Base-by-base conservation (phyloP, 2,329 filamentous ascomycete genomes). In the Blastomyces gilchristii region DNA sequence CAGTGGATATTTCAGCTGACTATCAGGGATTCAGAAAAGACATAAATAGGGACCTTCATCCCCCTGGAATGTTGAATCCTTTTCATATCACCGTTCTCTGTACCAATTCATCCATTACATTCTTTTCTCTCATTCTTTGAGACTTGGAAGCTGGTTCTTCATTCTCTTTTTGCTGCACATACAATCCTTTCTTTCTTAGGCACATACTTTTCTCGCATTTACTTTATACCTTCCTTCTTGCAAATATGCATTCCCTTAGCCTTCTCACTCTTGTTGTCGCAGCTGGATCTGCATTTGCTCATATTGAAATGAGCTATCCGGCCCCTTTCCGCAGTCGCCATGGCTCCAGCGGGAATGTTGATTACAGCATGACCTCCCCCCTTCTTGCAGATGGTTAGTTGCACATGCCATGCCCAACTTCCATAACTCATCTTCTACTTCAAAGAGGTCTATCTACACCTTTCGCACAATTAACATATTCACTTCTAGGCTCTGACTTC, bases 311-410 rank as follows among this genome's bases (percentile, higher is more conserved):
- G 82, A 76, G 72, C 68, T 77, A 77, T 64, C 83, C 83, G 1
- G 81, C 78, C 65, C 80, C 82, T n/a, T 74, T 85, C 34, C 79
- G 79, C 65, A 81, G 78, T 69, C 79, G 79, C 61, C 74, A 78
- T 60, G 80, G 84, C 67, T 77, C 78, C 18, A 75, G 73, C 39
- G 66, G 69, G 8, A 75, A 81, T 62, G 80, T 84, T 71, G 88
- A 92, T 77, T 90, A 88, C 78, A 83, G 82, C 69, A 90, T 90
- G 78, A 89, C 85, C 50, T 80, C 81, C 22, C 90, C 90, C 3
- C 80, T 94, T 60, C 71, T 76, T 2, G 71, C 79, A 25, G 78
- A 80, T 64, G 62, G 62, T 63, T 31, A 63, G 62, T 53, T 18
- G 41, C 14, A 31, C 31, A 50, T 39, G 11, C n/a, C 31, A 50